Evolutionary conservation across 2,329 filamentous ascomycete genomes (phyloP), one percentile per base, ranked within the genome.

Genomic region (Periconia macrospinosa): DNA sequence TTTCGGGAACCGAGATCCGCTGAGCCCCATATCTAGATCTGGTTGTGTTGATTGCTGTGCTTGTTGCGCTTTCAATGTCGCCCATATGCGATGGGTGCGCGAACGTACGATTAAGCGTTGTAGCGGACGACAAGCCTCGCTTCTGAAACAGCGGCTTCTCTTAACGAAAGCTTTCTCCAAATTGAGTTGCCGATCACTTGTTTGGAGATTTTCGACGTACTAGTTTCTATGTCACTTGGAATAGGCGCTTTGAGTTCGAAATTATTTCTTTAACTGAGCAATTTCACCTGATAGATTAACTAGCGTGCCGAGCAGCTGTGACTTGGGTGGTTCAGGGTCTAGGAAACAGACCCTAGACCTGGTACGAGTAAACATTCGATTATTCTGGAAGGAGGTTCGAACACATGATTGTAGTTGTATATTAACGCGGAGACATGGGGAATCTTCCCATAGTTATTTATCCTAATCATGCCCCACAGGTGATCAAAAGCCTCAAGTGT

Each of bases 381-480:
- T 3, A 37, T 49, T 49, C 47, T 43, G 27, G 37, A 49, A 49
- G 23, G 40, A 6, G 30, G 27, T 2, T 18, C 18, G 27, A 42
- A 35, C 47, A 43, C 47, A 42, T 49, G 47, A 49, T 43, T 17
- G 17, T 43, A n/a, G 23, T 53, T 35, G 19, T 59, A 62, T 54
- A 69, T 68, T 63, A 55, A 56, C 30, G 56, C n/a, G 30, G 55
- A 63, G 50, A 56, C 59, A 62, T 56, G 55, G 62, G 64, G 56
- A 56, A 54, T 59, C 60, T 61, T 52, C 53, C 50, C 49, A 50
- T 49, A 46, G 59, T 57, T 52, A 65, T 63, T 64, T 63, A 68
- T 45, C 60, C 62, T 61, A 51, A 57, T 45, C 35, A 46, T 42
- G 50, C 42, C 57, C 55, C 59, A 62, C 53, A 61, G 49, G n/a